These are phyloP conservation scores for Aspergillus egyptiacus DNA, from an alignment of 495 filamentous ascomycete genomes.

Conservation along the genomic window DNA sequence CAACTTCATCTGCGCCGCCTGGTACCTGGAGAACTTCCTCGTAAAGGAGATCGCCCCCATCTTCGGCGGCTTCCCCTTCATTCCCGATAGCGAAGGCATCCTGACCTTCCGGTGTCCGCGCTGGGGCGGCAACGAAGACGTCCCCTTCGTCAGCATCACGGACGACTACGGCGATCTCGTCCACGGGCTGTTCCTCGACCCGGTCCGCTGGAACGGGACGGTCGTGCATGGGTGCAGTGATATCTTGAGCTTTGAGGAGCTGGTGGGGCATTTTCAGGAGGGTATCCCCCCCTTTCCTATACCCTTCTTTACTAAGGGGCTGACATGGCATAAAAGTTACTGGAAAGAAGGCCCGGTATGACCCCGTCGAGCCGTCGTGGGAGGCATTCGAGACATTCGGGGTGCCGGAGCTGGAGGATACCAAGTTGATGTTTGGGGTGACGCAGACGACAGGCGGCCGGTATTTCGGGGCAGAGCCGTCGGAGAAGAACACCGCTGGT, in stretches of 20 bases:
- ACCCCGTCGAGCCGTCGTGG: not conserved
- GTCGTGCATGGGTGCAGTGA: constrained; percentile 11
- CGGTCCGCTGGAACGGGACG: constrained; percentile 7
- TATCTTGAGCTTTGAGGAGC: not conserved
- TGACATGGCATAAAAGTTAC: not conserved
- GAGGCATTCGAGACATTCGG: not conserved
- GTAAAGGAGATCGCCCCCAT: constrained; percentile 17
- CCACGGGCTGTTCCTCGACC: constrained; percentile 29
- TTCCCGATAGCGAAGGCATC: constrained; percentile 16
- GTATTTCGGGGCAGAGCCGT: not conserved
- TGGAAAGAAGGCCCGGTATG: not conserved
- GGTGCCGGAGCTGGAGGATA: not conserved
- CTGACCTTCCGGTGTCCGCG: constrained; percentile 17
- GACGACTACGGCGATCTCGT: constrained; percentile 33
- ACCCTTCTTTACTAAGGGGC: no score
- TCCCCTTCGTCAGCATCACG: constrained; percentile 24
- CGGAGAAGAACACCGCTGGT: not conserved
- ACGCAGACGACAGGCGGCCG: not conserved
- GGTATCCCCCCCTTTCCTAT: no score
- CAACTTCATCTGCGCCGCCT: constrained; percentile 17
- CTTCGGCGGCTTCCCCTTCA: constrained; percentile 28
- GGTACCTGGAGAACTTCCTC: constrained; percentile 28
- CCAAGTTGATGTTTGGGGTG: not conserved
- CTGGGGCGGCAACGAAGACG: constrained; percentile 26
- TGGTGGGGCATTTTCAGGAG: not conserved